Evolutionary conservation across 805 yeast species (phyloP), one percentile per base, ranked within the genome.

Genomic region (Spathaspora hagerdaliae): DNA sequence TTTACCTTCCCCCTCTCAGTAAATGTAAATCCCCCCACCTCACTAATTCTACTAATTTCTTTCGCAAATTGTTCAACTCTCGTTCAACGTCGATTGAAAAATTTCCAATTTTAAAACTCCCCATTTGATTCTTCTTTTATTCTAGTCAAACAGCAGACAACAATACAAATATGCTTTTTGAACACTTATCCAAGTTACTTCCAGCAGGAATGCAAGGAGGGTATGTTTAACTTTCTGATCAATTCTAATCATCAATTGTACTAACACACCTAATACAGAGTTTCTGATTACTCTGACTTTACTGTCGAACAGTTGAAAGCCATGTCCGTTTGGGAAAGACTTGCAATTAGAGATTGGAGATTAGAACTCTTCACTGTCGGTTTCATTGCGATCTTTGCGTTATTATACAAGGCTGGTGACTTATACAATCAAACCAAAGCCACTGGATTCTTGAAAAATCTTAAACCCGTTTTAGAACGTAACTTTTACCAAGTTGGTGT

Each of bases 401-500:
- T 69, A 1, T 59, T 79, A 33, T 87, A 76, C 72, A 68, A 66
- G 51, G 42, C 73, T 46, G 98, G 97, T 46, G 74, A 77, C 36
- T 56, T 57, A 35, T 68, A 73, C 60, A 92, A 92, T 69, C 65
- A 71, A 46, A 58, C 65, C 5, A 67, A 74, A 52, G 94, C 86
- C 32, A 68, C 70, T 34, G 67, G 61, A 13, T 76, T 83, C 65
- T 67, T 87, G 46, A 56, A 63, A 12, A 75, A 79, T 5, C 66
- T 82, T 36, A 59, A 72, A 31, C 77, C 75, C 1, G 78, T 74
- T 8, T 72, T 91, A 48, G 70, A 74, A 38, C 75, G 77, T 35
- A 85, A 91, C 61, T 94, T 94, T 61, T 79, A 74, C 56, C 90
- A 85, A 61, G 91, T 85, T 48, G 96, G 96, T 50, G 79, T 75